Evolutionary conservation across 1,284 basidiomycete genomes (phyloP), one percentile per base, ranked within the genome.

Genomic region (Marasmius oreades): DNA sequence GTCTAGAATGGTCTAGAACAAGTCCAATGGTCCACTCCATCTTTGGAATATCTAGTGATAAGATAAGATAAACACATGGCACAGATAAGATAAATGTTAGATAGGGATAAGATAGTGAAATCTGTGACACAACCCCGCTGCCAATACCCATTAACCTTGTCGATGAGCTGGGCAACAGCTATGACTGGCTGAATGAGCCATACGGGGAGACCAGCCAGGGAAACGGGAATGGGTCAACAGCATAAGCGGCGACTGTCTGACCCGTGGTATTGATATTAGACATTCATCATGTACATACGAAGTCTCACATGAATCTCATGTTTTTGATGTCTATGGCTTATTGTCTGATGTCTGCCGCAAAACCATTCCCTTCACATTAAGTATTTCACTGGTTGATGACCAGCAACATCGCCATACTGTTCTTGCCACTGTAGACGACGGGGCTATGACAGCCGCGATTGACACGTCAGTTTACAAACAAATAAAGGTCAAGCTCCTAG

Each of bases 361-460:
- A 5, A 55, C 39, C 34, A 37, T 46, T 3, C 55, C 51, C 1
- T 56, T 56, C 43, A 37, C 14, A 1, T n/a, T 45, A 23, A 16
- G 20, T 2, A 22, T 56, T 6, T 28, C 31, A 26, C 16, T 56
- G 6, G 50, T 10, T 12, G 55, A 52, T n/a, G 18, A 2, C 1
- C 7, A 28, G 1, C 42, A 57, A 26, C 11, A 51, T 55, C 43
- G 44, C 4, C 45, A 57, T 7, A 43, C 36, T 20, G 58, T 52
- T 53, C 31, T n/a, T n/a, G 63, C 59, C 0, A 42, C 67, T 23
- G 59, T 71, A 7, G 68, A 73, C 43, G 64, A 67, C n/a, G 69
- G 69, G 0, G 66, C 66, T 2, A 69, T 71, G 66, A 61, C 67
- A 1, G 66, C 60, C 5, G 66, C 63, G 0, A 66, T 73, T 52